Percentiles rank a stretch among this genome's conserved stretches.
These are phyloP conservation scores for Phytophthora cactorum DNA, from an alignment of 352 stramenopile species.

Conservation along the genomic window DNA sequence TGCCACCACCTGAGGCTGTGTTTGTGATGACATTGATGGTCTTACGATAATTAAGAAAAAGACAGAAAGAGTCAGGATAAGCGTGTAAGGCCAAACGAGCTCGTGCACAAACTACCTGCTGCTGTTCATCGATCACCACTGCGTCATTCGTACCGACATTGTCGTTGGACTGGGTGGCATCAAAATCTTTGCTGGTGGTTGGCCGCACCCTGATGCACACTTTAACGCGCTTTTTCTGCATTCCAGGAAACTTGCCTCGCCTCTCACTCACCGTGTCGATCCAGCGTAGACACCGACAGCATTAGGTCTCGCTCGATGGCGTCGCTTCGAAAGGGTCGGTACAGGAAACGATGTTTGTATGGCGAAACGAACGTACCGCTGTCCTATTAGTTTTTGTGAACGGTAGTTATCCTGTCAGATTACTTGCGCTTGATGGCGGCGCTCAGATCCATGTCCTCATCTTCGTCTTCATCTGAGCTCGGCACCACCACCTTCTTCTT, in stretches of 20 bases:
- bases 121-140: constrained; percentile 51
- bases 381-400: constrained; percentile 32
- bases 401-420: constrained; percentile 20
- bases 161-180: constrained; percentile 1
- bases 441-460: constrained; percentile 70
- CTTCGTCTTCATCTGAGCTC: constrained; percentile 57
- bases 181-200: constrained; percentile 22
- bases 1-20: constrained; percentile 48
- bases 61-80: not conserved
- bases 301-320: constrained; percentile 16
- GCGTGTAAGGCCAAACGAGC: not conserved
- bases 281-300: constrained; percentile 3
- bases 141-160: constrained; percentile 18
- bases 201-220: constrained; percentile 75
- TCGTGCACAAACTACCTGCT: constrained; percentile 40
- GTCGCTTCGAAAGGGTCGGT: constrained; percentile 29
- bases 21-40: constrained; percentile 74
- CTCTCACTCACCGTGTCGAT: constrained; percentile 6
- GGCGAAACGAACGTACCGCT: constrained; percentile 31
- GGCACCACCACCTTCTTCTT: constrained; percentile 46
- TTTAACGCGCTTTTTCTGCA: constrained; percentile 69
- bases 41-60: constrained; percentile 15
- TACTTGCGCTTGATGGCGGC: constrained; percentile 80
- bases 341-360: constrained; percentile 19
- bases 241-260: constrained; percentile 14